phyloP scores from a whole-genome alignment of 768 basidiomycete genomes.

The Collybiopsis luxurians region DNA sequence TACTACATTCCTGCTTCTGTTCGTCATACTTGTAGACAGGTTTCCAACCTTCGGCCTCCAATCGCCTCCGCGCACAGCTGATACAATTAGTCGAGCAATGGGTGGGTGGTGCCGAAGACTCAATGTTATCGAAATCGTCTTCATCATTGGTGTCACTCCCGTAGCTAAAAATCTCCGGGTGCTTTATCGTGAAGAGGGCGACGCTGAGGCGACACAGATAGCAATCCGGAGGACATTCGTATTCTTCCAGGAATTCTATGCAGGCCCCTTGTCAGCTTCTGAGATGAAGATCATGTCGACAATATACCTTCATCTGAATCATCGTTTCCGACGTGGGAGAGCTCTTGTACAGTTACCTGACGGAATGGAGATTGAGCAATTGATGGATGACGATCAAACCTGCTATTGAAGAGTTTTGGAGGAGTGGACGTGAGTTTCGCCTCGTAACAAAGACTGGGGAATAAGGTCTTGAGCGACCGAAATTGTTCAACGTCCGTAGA shows the following conservation, averaged over 20 bases:
- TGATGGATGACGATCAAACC: not conserved
- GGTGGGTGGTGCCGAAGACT: not conserved
- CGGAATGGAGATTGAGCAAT: not conserved
- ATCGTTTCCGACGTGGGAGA: not conserved
- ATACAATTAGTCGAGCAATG: not conserved
- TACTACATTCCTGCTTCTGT: too few relatives aligned
- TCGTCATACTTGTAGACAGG: too few relatives aligned
- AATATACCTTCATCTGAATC: not conserved
- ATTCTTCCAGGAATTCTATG: not conserved
- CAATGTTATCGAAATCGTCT: not conserved
- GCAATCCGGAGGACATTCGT: not conserved
- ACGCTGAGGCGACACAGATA: not conserved
- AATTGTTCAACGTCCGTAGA: too few relatives aligned
- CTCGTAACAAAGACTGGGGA: not conserved
- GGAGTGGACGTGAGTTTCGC: not conserved
- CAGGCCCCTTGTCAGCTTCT: too few relatives aligned
- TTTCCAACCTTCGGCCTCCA: not conserved
- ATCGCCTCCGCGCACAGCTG: not conserved
- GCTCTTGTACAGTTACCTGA: too few relatives aligned
- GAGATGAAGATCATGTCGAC: not conserved
- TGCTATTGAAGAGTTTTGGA: not conserved
- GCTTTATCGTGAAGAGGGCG: not conserved
- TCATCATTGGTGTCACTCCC: not conserved
- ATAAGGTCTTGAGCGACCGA: too few relatives aligned
- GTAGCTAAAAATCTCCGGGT: not conserved